These are phyloP conservation scores for Neoascochyta sp. DNA, from an alignment of 2,329 filamentous ascomycete genomes.

Conservation along the genomic window DNA sequence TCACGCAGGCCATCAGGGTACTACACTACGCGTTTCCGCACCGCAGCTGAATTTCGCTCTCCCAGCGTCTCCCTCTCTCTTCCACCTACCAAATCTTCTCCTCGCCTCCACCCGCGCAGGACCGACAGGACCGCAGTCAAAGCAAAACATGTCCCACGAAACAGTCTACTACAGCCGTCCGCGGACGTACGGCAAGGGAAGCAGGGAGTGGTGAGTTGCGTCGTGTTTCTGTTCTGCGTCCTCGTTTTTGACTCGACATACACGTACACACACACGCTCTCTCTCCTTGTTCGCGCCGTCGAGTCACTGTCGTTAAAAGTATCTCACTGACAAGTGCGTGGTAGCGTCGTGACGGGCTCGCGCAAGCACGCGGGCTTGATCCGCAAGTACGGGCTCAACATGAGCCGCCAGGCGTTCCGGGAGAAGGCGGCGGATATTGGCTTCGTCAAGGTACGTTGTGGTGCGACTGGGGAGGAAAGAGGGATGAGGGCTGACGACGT, in stretches of 20 bases:
- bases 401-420: constrained; percentile 65
- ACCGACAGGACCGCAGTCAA: too few species aligned
- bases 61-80: too few species aligned
- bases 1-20: too few species aligned
- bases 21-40: too few species aligned
- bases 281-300: not conserved
- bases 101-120: too few species aligned
- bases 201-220: constrained; percentile 70
- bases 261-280: too few species aligned
- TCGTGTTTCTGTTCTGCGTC: too few species aligned
- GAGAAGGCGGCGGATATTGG: constrained; percentile 64
- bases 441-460: constrained; percentile 57
- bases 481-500: too few species aligned
- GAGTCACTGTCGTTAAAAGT: constrained; percentile 24
- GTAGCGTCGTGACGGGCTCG: constrained; percentile 25
- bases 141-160: constrained; percentile 35
- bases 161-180: constrained; percentile 94
- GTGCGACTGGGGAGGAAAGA: too few species aligned
- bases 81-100: too few species aligned
- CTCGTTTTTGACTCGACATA: too few species aligned
- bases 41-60: too few species aligned
- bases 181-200: constrained; percentile 92
- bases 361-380: constrained; percentile 74
- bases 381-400: constrained; percentile 96
- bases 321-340: not conserved